These are phyloP conservation scores for Calonectria multiphialidica DNA, from an alignment of 2,329 filamentous ascomycete species.

Conservation along the genomic window DNA sequence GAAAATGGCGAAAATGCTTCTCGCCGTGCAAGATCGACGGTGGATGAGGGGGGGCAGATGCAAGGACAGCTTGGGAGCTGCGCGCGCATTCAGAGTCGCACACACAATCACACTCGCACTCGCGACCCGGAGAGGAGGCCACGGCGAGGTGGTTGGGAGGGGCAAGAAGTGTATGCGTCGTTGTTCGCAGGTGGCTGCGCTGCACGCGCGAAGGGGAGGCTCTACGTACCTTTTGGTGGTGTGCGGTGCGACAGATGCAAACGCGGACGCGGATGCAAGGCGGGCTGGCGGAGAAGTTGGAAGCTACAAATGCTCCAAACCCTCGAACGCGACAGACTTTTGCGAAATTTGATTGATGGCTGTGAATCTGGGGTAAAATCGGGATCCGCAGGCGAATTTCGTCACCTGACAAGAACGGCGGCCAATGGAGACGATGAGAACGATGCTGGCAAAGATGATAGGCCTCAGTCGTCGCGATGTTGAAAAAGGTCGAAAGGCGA, in stretches of 20 bases:
- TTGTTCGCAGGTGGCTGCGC: constrained; percentile 19
- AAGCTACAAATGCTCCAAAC: constrained; percentile 34
- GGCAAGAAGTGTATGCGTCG: constrained; percentile 2
- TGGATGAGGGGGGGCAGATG: constrained; percentile 17
- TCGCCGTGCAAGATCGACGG: constrained; percentile 22
- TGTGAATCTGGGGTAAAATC: constrained; percentile 42
- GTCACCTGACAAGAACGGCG: constrained; percentile 65
- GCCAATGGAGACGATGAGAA: constrained; percentile 61
- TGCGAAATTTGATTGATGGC: constrained; percentile 38
- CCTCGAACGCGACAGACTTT: constrained; percentile 34
- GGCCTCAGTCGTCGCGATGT: constrained; percentile 59
- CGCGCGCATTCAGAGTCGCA: constrained; percentile 2
- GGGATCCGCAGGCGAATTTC: constrained; percentile 48
- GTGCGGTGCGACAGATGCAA: constrained; percentile 30
- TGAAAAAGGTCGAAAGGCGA: constrained; percentile 49
- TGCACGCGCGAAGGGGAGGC: constrained; percentile 14
- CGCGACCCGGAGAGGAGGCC: constrained; percentile 14
- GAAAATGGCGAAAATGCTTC: constrained; percentile 14
- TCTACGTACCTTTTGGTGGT: constrained; percentile 44
- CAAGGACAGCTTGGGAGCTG: constrained; percentile 11
- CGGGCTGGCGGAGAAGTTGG: constrained; percentile 23
- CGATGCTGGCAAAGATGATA: constrained; percentile 63
- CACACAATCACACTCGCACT: constrained; percentile 10
- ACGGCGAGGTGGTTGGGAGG: constrained; percentile 22
- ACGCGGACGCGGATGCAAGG: constrained; percentile 34